Base-by-base conservation (phyloP, 2,329 filamentous ascomycete genomes). In the Alternaria metachromatica region DNA sequence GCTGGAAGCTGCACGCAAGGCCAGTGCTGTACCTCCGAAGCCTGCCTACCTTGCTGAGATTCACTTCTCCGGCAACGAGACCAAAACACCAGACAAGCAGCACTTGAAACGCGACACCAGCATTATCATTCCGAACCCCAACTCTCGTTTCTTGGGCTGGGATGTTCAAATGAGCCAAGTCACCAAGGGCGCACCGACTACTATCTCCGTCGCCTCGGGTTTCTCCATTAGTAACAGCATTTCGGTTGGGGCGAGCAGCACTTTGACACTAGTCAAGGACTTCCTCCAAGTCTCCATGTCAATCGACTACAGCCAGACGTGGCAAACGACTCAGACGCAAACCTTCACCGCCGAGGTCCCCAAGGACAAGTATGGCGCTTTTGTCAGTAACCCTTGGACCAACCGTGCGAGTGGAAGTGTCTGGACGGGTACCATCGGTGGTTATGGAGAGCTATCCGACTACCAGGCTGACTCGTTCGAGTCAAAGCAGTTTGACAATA, bases 381-480 rank as follows among this genome's bases (percentile, higher is more conserved):
- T 82, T 41, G 79, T 83, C 20, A 81, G 76, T 69, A 83, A 80
- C 69, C 77, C 72, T 5, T 71, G 66, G 69, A 80, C 73, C 20
- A 76, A 72, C 62, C 75, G 76, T 28, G 72, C 66, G 33, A 73
- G 67, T n/a, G 81, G 81, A 21, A 78, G 74, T 48, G 62, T 79
- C n/a, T 73, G 80, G 53, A 64, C 64, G 18, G 81, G 81, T 18
- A 78, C 71, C 46, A 75, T 79, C 55, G 80, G 80, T 45, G 66
- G 67, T 3, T 70, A 73, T 5, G 71, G 67, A 9, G 67, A 58
- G 15, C 46, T 71, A 51, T 64, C 62, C 0, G 59, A 66, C 33
- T 83, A 79, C 66, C 71, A 71, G 58, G 74, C 69, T n/a, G 80
- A 82, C 67, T 75, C 71, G 2, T 82, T 80, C 64, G 59, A 66